These are phyloP conservation scores for Lyophyllum decastes DNA, from an alignment of 768 basidiomycete genomes.

Conservation along the genomic window DNA sequence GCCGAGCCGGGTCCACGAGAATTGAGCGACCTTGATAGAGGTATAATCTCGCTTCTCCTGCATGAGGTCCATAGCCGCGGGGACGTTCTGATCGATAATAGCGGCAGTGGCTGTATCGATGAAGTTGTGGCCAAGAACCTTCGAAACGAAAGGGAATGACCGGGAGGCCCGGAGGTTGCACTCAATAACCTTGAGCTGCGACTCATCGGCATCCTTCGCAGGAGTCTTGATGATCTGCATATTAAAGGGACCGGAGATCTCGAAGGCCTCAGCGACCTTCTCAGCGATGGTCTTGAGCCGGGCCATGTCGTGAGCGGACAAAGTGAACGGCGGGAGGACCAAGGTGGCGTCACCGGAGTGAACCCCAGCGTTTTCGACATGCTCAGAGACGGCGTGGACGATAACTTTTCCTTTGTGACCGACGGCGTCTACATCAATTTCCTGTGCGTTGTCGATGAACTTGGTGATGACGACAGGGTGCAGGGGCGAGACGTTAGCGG, in stretches of 20 bases:
- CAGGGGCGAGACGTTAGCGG: conserved; percentile 92
- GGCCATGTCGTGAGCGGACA: conserved; percentile 71
- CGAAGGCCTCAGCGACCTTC: conserved; percentile 92
- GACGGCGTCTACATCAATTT: conserved; percentile 97
- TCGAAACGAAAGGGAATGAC: conserved; percentile 99
- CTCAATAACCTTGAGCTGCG: conserved; percentile 94
- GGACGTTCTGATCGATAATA: conserved; percentile 83
- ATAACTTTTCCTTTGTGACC: conserved; percentile 90
- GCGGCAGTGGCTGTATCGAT: conserved; percentile 91
- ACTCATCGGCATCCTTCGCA: conserved; percentile 50
- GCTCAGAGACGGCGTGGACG: conserved; percentile 95
- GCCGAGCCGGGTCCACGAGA: conserved; percentile 95
- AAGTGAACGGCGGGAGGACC: conserved; percentile 91
- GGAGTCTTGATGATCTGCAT: conserved; percentile 97
- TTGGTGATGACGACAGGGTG: conserved; percentile 99
- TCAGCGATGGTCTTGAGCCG: conserved; percentile 92
- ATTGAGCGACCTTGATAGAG: conserved; percentile 96
- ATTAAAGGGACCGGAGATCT: conserved; percentile 98
- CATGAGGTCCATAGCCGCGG: conserved; percentile 92
- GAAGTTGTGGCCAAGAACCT: conserved; percentile 96
- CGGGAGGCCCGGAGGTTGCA: conserved; percentile 98
- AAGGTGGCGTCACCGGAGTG: conserved; percentile 99
- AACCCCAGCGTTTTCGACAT: conserved; percentile 98
- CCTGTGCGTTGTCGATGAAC: conserved; percentile 97
- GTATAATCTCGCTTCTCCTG: conserved; percentile 85